phyloP scores from a whole-genome alignment of 192 early-diverging fungal genomes.

The Lobosporangium transversale region DNA sequence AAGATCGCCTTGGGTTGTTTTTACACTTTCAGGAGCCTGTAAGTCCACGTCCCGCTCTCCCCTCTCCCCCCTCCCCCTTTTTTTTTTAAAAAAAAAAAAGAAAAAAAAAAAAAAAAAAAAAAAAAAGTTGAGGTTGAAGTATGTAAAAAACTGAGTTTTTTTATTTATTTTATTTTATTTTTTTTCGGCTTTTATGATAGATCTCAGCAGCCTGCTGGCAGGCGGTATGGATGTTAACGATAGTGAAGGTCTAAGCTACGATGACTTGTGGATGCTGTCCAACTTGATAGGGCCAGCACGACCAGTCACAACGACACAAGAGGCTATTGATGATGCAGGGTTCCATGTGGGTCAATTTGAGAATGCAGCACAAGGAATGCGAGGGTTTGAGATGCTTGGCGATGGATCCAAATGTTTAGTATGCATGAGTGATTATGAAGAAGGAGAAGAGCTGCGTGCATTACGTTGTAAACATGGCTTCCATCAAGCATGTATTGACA shows the following conservation, averaged over 20 bases:
- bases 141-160: too few relatives aligned
- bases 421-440: conserved; percentile 62
- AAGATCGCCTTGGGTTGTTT: conserved; percentile 38
- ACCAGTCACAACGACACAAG: conserved; percentile 56
- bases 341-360: conserved; percentile 44
- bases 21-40: conserved; percentile 46
- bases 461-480: conserved; percentile 65
- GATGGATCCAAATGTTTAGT: conserved; percentile 60
- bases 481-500: conserved; percentile 65
- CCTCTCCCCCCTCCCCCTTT: too few relatives aligned
- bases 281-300: conserved; percentile 56
- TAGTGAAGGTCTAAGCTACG: conserved; percentile 42
- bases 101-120: too few relatives aligned
- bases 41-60: too few relatives aligned
- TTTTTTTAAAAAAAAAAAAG: too few relatives aligned
- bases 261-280: conserved; percentile 53
- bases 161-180: background rate
- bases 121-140: too few relatives aligned
- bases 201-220: conserved; percentile 39
- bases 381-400: conserved; percentile 27
- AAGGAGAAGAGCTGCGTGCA: conserved; percentile 59
- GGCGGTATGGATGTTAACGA: conserved; percentile 22
- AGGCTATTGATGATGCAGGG: conserved; percentile 50
- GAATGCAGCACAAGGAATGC: conserved; percentile 41
- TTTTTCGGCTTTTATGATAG: conserved; percentile 14